These are phyloP conservation scores for Acacia confusa DNA, from an alignment of 306 rosid species.

Conservation along the genomic window DNA sequence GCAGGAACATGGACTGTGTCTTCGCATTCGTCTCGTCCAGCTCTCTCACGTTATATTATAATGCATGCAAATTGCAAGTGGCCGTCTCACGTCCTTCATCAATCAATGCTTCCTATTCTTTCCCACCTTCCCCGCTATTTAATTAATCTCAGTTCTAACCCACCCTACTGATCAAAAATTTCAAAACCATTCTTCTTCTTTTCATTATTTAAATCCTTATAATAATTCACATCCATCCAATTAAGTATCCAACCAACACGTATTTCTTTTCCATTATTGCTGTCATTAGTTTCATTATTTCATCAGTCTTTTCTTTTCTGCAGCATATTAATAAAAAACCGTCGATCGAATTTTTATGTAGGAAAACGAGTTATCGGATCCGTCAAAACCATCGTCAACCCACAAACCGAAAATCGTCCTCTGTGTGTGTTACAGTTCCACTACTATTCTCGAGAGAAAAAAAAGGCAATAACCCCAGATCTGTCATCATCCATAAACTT, in stretches of 20 bases:
- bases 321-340: neutral
- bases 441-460: neutral
- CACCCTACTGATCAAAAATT: neutral
- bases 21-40: constrained; percentile 19
- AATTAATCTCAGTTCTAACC: neutral
- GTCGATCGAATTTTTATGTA: neutral
- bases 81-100: neutral
- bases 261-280: neutral
- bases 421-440: constrained; percentile 19
- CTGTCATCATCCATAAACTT: constrained; percentile 8
- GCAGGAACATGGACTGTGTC: constrained; percentile 16
- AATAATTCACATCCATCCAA: neutral
- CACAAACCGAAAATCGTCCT: neutral
- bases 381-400: constrained; percentile 34
- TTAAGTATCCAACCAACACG: neutral
- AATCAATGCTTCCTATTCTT: neutral
- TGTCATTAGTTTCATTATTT: neutral
- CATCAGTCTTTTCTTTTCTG: neutral
- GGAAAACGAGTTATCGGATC: constrained; percentile 34
- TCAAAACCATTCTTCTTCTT: neutral
- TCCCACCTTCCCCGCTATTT: neutral
- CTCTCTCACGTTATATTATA: neutral
- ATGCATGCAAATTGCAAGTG: constrained; percentile 12
- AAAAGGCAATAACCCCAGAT: constrained; percentile 30
- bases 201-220: neutral